Conservation (phyloP, 208 protist genomes). For the Naegleria fowleri region DNA sequence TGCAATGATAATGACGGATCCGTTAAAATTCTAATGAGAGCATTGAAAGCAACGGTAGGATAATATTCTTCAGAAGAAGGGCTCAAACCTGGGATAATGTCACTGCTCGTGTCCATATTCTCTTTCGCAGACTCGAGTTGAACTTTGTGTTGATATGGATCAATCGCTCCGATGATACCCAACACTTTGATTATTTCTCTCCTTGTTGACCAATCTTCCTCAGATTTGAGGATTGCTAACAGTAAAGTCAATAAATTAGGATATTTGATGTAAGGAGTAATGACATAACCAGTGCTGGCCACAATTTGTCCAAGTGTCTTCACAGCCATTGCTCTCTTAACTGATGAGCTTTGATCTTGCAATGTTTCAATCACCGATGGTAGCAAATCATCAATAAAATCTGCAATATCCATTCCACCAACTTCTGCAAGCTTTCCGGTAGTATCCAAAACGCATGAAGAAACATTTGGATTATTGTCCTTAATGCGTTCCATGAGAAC, state of each 20-base stretch:
- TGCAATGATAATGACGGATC: slow-evolving; percentile 61
- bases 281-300: slow-evolving; percentile 54
- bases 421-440: slow-evolving; percentile 63
- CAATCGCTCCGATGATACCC: slow-evolving; percentile 78
- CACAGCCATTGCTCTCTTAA: slow-evolving; percentile 57
- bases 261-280: slow-evolving; percentile 58
- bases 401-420: slow-evolving; percentile 50
- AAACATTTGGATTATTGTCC: slow-evolving; percentile 16
- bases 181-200: slow-evolving; percentile 69
- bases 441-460: slow-evolving; percentile 44
- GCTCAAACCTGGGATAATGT: neutral
- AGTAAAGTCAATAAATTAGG: slow-evolving; percentile 63
- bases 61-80: slow-evolving; percentile 63
- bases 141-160: slow-evolving; percentile 51
- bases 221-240: slow-evolving; percentile 56
- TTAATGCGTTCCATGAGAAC: slow-evolving; percentile 14
- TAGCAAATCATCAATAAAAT: slow-evolving; percentile 58
- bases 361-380: slow-evolving; percentile 68
- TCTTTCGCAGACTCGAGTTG: too few relatives aligned
- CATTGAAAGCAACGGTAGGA: slow-evolving; percentile 60
- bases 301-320: slow-evolving; percentile 59
- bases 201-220: slow-evolving; percentile 51
- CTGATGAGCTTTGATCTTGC: slow-evolving; percentile 59
- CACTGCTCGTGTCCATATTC: neutral
- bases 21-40: slow-evolving; percentile 69